Base-by-base conservation (phyloP, 352 stramenopile species). In the Phytopythium helicoides region DNA sequence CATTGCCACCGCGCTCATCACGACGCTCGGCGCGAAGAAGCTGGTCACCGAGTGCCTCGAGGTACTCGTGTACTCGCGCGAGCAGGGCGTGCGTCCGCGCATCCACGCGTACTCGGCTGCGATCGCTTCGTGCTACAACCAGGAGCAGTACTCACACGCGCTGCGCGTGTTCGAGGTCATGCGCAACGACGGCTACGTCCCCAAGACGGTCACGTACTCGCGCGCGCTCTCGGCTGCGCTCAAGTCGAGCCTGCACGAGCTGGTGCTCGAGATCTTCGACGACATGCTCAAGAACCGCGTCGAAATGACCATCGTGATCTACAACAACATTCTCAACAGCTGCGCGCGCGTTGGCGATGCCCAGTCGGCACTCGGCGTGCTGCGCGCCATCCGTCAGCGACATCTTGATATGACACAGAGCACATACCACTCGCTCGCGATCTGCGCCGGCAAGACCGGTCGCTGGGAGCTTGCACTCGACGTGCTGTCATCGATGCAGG, bases 181-280 rank as follows among this genome's bases (percentile, higher is more conserved):
- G 80, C 71, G 84, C 50, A 89, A 87, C 52, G 84, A 94, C 55
- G 81, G 84, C 18, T 94, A 89, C 63, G 64, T 90, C 37, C 81
- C 84, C 6, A 78, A 87, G 58, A 68, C 58, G n/a, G 80, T 94
- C 26, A 94, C 84, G 44, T 94, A 94, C 59, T 92, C 84, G 44
- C 84, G 83, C 50, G 79, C 81, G n/a, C 54, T 94, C 44, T 90
- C 84, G 37, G 80, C 81, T 3, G 84, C 81, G n/a, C 66, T 89
- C 14, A 94, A 94, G 62, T 68, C 76, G 9, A 57, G 60, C 14
- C 74, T 90, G 51, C 84, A 94, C 51, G 84, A 91, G 56, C 68
- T 94, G 18, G 84, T 94, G 66, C 79, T 94, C 34, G 78, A 94
- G 64, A 91, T 94, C 53, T 94, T 94, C 55, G 81, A 92, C 60